Percentiles rank a stretch among this genome's conserved stretches.
Evolutionary conservation across 768 basidiomycete genomes (phyloP).

Genomic region (Sarcodon sp.): DNA sequence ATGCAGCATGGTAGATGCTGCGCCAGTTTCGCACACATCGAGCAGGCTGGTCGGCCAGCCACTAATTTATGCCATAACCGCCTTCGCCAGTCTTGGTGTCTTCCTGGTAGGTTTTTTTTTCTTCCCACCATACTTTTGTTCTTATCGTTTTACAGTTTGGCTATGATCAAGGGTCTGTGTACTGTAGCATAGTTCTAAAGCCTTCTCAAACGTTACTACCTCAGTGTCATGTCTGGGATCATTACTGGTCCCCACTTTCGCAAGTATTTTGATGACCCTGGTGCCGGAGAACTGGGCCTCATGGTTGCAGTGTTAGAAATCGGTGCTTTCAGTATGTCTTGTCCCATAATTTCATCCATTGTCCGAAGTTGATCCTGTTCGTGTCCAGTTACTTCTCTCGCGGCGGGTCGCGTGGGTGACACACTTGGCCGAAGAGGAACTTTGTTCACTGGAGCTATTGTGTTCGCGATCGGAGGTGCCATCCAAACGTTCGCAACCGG

Average conservation of each 20-base stretch:
- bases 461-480: slow-evolving; percentile 80
- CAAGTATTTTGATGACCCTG: slow-evolving; percentile 72
- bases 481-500: slow-evolving; percentile 77
- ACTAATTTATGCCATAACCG: slow-evolving; percentile 66
- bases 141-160: slow-evolving; percentile 40
- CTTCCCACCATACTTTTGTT: slow-evolving; percentile 1
- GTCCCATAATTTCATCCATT: slow-evolving; percentile 3
- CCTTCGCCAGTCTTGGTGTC: slow-evolving; percentile 76
- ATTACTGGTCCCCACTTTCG: slow-evolving; percentile 81
- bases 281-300: slow-evolving; percentile 66
- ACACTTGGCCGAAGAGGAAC: slow-evolving; percentile 77
- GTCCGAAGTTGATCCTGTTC: not conserved
- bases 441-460: slow-evolving; percentile 66
- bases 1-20: slow-evolving; percentile 40
- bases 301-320: slow-evolving; percentile 95
- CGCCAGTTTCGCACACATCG: slow-evolving; percentile 16
- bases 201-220: not conserved
- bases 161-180: slow-evolving; percentile 71
- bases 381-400: slow-evolving; percentile 67
- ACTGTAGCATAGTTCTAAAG: not conserved
- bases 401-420: slow-evolving; percentile 84
- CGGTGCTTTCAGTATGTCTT: slow-evolving; percentile 68
- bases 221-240: slow-evolving; percentile 81
- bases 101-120: slow-evolving; percentile 51
- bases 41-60: slow-evolving; percentile 63